Conservation (phyloP, 2,329 filamentous ascomycete genomes). For the Verruconis gallopava region DNA sequence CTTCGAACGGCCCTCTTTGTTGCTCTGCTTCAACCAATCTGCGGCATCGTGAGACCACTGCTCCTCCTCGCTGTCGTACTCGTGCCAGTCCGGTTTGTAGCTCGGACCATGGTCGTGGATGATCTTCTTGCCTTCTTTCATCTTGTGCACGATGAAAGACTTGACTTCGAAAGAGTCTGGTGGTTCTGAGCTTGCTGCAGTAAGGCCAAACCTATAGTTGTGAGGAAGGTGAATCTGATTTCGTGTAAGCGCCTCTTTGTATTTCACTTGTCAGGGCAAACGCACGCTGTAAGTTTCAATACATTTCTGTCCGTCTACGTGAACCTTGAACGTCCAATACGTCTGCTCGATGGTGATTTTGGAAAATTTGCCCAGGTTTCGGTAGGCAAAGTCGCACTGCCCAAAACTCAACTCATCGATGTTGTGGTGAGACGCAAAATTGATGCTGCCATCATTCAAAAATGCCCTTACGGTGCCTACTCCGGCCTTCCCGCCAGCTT, state of each 20-base stretch:
- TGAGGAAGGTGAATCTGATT: conserved; percentile 56
- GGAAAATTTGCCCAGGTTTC: conserved; percentile 77
- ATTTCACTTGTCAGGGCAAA: background rate
- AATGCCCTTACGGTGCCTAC: conserved; percentile 81
- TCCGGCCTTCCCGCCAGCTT: conserved; percentile 73
- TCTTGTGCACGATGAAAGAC: conserved; percentile 60
- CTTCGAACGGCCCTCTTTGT: background rate
- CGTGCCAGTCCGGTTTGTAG: background rate
- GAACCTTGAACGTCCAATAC: conserved; percentile 55
- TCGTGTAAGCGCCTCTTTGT: conserved; percentile 10
- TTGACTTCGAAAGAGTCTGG: conserved; percentile 92
- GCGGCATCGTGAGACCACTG: conserved; percentile 13
- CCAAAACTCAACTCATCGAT: conserved; percentile 84
- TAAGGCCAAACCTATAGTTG: conserved; percentile 77
- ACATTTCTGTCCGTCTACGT: conserved; percentile 67
- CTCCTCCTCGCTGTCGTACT: conserved; percentile 11
- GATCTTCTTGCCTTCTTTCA: background rate
- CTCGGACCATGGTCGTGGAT: background rate
- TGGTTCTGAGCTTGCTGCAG: conserved; percentile 76
- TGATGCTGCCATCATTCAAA: conserved; percentile 76
- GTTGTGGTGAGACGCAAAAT: conserved; percentile 62
- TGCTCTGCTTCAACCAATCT: conserved; percentile 22
- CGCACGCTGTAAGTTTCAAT: conserved; percentile 61
- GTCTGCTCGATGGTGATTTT: conserved; percentile 63
- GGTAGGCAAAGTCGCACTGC: conserved; percentile 80